Evolutionary conservation across 179 eudicot species (phyloP).

Genomic region (Amaranthus tricolor): DNA sequence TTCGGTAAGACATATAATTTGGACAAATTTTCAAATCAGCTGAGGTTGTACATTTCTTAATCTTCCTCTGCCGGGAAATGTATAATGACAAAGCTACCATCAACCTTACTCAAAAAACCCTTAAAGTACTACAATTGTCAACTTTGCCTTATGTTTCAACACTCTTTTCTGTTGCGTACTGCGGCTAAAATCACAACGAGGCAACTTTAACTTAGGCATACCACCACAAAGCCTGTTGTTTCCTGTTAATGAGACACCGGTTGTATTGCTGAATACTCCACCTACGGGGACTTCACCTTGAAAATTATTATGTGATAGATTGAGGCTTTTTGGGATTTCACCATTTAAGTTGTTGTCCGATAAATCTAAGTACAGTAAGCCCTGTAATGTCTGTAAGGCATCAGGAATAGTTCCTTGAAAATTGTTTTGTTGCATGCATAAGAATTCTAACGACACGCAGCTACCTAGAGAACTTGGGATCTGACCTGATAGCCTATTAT

Average conservation of each 20-base stretch:
- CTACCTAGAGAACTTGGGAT: conserved; percentile 26
- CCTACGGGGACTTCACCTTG: conserved; percentile 23
- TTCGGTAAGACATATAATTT: conserved; percentile 24
- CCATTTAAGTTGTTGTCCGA: conserved; percentile 14
- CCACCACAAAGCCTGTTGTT: conserved; percentile 28
- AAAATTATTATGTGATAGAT: conserved; percentile 22
- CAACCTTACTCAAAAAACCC: neutral
- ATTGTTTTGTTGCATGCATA: conserved; percentile 11
- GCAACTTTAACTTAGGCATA: conserved; percentile 5
- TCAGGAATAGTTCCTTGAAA: conserved; percentile 26
- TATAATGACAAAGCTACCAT: neutral
- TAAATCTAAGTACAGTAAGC: conserved; percentile 18
- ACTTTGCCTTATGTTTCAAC: neutral
- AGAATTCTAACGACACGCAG: conserved; percentile 8
- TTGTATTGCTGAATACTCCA: conserved; percentile 18
- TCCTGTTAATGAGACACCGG: conserved; percentile 13
- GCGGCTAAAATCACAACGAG: neutral
- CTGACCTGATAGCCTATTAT: conserved; percentile 23
- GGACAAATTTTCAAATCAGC: neutral
- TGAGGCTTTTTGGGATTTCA: conserved; percentile 5
- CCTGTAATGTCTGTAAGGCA: conserved; percentile 16
- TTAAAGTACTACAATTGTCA: conserved; percentile 1
- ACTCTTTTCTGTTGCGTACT: neutral
- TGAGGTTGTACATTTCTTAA: neutral
- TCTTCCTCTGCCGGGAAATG: neutral